Evolutionary conservation across 495 filamentous ascomycete species (phyloP).

Genomic region (Thermothielavioides terrestris): DNA sequence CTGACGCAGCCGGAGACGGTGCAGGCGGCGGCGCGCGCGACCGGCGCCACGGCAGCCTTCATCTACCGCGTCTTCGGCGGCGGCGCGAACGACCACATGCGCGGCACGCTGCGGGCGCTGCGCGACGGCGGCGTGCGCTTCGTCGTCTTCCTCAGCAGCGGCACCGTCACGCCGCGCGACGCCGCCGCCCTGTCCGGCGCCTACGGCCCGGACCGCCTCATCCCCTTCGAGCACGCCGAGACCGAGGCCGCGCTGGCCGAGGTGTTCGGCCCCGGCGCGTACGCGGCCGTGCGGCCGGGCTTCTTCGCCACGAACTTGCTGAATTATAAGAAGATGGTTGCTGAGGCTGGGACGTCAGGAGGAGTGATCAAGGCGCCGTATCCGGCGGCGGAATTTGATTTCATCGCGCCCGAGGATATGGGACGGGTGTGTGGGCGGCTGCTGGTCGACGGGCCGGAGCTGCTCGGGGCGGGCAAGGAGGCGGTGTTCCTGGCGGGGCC

Average conservation of each 20-base stretch:
- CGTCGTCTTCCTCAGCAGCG: slow-evolving; percentile 16
- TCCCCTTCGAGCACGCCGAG: slow-evolving; percentile 12
- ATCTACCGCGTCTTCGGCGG: slow-evolving; percentile 6
- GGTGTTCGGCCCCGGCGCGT: slow-evolving; percentile 6
- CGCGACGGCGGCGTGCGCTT: slow-evolving; percentile 11
- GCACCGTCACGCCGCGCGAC: too few species aligned
- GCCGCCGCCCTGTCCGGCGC: too few species aligned
- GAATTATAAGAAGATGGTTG: not conserved
- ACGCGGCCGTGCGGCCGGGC: slow-evolving; percentile 5
- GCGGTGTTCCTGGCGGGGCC: not conserved
- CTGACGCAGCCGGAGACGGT: slow-evolving; percentile 9
- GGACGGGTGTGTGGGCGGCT: slow-evolving; percentile 4
- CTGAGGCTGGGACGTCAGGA: too few species aligned
- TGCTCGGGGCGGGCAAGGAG: not conserved
- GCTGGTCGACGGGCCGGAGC: slow-evolving; percentile 1
- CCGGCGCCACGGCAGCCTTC: slow-evolving; percentile 16
- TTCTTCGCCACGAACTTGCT: slow-evolving; percentile 12
- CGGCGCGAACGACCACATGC: slow-evolving; percentile 1
- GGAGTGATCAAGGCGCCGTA: not conserved
- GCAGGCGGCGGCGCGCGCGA: slow-evolving; percentile 2
- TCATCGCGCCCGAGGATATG: slow-evolving; percentile 11
- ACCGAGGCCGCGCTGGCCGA: slow-evolving; percentile 13
- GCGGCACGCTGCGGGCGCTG: slow-evolving; percentile 6
- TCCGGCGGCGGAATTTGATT: slow-evolving; percentile 10
- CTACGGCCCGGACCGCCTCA: too few species aligned